Conservation (phyloP, 2,329 filamentous ascomycete genomes). For the Pseudogymnoascus destructans region DNA sequence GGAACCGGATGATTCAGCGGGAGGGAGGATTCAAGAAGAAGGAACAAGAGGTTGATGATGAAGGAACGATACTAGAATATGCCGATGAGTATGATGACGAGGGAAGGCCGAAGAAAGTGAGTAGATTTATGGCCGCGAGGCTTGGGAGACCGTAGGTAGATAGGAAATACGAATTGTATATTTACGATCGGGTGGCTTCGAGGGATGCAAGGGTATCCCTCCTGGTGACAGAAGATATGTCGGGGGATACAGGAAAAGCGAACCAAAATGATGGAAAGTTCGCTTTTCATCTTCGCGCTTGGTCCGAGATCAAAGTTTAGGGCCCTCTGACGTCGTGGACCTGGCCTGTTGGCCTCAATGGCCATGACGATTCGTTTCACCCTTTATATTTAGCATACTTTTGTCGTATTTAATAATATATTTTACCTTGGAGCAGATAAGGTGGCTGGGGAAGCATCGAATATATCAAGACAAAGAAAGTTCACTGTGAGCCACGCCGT, state of each 20-base stretch:
- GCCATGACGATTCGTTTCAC: slow-evolving; percentile 51
- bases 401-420: background rate
- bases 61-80: slow-evolving; percentile 1
- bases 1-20: slow-evolving; percentile 70
- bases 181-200: background rate
- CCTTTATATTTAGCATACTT: slow-evolving; percentile 36
- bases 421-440: background rate
- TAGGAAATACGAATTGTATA: slow-evolving; percentile 15
- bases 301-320: slow-evolving; percentile 43
- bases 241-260: background rate
- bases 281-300: slow-evolving; percentile 33
- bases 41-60: slow-evolving; percentile 5
- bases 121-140: slow-evolving; percentile 61
- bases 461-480: background rate
- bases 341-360: slow-evolving; percentile 27
- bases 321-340: slow-evolving; percentile 48
- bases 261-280: slow-evolving; percentile 24
- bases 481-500: background rate
- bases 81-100: slow-evolving; percentile 35
- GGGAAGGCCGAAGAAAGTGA: slow-evolving; percentile 49
- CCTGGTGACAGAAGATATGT: background rate
- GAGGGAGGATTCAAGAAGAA: slow-evolving; percentile 71
- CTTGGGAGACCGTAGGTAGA: slow-evolving; percentile 37
- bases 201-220: background rate
- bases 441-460: background rate